These are phyloP conservation scores for Pseudomassariella vexata DNA, from an alignment of 2,329 filamentous ascomycete species.

Conservation along the genomic window DNA sequence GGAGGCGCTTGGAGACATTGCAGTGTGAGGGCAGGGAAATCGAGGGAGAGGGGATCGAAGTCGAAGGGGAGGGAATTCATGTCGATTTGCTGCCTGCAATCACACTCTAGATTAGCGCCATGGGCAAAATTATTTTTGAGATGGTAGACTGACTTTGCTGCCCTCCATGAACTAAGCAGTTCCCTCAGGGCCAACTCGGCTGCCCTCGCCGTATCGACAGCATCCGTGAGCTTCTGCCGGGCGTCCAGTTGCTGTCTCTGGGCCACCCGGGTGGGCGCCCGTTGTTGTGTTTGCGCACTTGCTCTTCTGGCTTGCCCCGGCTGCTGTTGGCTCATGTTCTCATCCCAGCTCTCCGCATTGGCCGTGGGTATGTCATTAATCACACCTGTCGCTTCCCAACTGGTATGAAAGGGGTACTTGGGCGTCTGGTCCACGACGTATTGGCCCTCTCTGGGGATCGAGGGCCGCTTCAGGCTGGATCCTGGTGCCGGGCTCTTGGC, in stretches of 20 bases:
- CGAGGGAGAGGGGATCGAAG: slow-evolving; percentile 79
- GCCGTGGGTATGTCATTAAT: slow-evolving; percentile 65
- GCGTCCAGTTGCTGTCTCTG: slow-evolving; percentile 60
- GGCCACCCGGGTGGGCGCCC: slow-evolving; percentile 41
- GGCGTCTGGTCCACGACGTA: slow-evolving; percentile 43
- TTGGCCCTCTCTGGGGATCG: slow-evolving; percentile 35
- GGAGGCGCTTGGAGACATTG: slow-evolving; percentile 75
- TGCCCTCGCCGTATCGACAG: slow-evolving; percentile 73
- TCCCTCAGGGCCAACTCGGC: slow-evolving; percentile 82
- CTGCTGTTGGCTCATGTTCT: slow-evolving; percentile 14
- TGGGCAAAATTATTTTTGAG: slow-evolving; percentile 2
- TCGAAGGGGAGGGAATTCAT: slow-evolving; percentile 58
- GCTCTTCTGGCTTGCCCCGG: slow-evolving; percentile 4
- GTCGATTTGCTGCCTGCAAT: slow-evolving; percentile 46
- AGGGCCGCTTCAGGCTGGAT: slow-evolving; percentile 21
- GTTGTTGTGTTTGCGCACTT: slow-evolving; percentile 21
- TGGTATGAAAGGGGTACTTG: slow-evolving; percentile 50
- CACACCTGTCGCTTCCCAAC: slow-evolving; percentile 73
- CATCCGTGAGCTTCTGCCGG: slow-evolving; percentile 60
- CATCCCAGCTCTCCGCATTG: slow-evolving; percentile 35
- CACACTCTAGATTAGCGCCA: slow-evolving; percentile 7
- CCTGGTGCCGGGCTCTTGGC: slow-evolving; percentile 1
- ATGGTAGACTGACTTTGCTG: slow-evolving; percentile 64
- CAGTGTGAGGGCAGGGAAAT: slow-evolving; percentile 79
- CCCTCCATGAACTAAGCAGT: slow-evolving; percentile 72